Evolutionary conservation across 2,329 filamentous ascomycete genomes (phyloP), one percentile per base, ranked within the genome.

Genomic region (Penicillium verrucosum): DNA sequence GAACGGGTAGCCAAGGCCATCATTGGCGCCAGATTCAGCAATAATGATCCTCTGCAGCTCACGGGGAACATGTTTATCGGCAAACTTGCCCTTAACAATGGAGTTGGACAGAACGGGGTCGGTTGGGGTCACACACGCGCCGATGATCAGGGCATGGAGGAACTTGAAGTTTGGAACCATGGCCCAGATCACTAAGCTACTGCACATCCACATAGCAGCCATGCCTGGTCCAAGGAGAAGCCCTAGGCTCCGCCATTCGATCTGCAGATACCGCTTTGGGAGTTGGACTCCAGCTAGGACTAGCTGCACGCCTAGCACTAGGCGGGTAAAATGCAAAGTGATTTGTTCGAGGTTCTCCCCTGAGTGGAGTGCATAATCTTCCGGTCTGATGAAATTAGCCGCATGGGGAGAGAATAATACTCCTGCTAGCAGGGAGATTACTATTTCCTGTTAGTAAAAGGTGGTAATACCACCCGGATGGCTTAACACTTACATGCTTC

Each of bases 1-100:
- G 65, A 96, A 96, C 0, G 91, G 92, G 66, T 96, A 96, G 0
- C 91, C 91, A 36, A 93, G 80, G 0, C 92, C 92, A 74, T 96
- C 92, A 67, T 96, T 96, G 1, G 90, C 89, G 1, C 92, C 92
- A 0, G 89, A 92, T 75, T 97, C 92, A 34, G 86, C 88, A 47
- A 89, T 82, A 67, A 91, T 89, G 64, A 91, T 90, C 61, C 88
- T 86, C 76, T 96, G 91, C 47, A 97, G 77, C 29, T 87, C 83
- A 56, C 86, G 87, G 0, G 92, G 91, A 18, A 96, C 87, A 70
- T 96, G 94, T 66, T 92, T 88, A 68, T 96, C 92, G 1, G 92
- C 92, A 69, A 96, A 97, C 66, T 90, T 92, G 32, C 92, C 92
- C 77, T 96, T 96, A 44, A 96, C 90, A 56, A 96, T 96, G 3